Evolutionary conservation across 2,329 filamentous ascomycete genomes (phyloP), one percentile per base, ranked within the genome.

Genomic region (Aspergillus nomiae): DNA sequence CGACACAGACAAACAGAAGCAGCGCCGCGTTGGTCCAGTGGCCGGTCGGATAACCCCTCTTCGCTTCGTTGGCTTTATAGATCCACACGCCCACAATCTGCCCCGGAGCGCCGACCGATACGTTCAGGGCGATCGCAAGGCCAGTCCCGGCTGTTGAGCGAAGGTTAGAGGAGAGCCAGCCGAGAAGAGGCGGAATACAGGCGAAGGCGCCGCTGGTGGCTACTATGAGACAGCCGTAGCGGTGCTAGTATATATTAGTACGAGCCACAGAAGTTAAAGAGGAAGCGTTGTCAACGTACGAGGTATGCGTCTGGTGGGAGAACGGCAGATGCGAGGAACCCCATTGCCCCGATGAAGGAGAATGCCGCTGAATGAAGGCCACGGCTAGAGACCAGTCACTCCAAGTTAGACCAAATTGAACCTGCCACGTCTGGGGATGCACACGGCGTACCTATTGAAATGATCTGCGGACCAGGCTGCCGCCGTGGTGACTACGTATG

Each of bases 51-150:
- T 90, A 92, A 0, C 90, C 89, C 11, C 68, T 76, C 26, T 78
- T 74, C 21, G 83, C 84, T 74, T 92, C 88, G 12, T 85, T 77
- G 1, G 85, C 81, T 71, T 89, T 89, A 77, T 91, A 92, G 65
- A 91, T 91, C 89, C 89, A 92, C 1, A 91, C 88, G 0, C 89
- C 90, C 0, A 87, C 85, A 46, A 92, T 92, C 74, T 92, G 89
- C 0, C 90, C 89, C 0, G 89, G 82, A 0, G 88, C 89, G 0
- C 88, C 89, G 56, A 90, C 83, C 2, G 86, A 87, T 19, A 92
- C 85, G 65, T 92, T 91, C 65, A 92, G 76, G 0, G 89, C 90
- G 60, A 92, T 89, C 2, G 89, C 89, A 12, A 92, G 81, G 0
- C 89, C 89, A 0, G 86, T 86, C 0, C 88, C 84, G 0, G 86